Percentiles rank a stretch among this genome's conserved stretches.
These are phyloP conservation scores for Vitis hybrid DNA, from an alignment of 177 flowering plant species.

Conservation along the genomic window DNA sequence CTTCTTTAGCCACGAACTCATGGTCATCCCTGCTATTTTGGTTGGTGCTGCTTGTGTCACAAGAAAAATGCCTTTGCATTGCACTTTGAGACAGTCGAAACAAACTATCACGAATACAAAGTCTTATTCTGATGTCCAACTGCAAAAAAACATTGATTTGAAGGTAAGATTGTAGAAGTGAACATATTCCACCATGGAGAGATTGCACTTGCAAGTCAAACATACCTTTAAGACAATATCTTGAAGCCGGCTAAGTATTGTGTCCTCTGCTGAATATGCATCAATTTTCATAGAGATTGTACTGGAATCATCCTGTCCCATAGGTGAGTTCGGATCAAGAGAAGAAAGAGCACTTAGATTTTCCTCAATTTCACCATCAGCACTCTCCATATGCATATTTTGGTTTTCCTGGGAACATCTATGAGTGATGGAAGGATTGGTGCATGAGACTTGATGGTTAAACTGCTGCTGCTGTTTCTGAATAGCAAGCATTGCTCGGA, in stretches of 20 bases:
- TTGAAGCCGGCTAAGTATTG: conserved; percentile 57
- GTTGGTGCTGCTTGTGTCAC: conserved; percentile 43
- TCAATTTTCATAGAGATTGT: conserved; percentile 28
- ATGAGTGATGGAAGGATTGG: conserved; percentile 26
- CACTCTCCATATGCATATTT: conserved; percentile 27
- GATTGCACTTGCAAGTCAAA: conserved; percentile 5
- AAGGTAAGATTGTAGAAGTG: neutral
- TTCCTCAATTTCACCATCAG: conserved; percentile 34
- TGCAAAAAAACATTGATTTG: conserved; percentile 26
- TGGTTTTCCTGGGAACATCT: conserved; percentile 27
- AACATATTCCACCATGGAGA: conserved; percentile 3
- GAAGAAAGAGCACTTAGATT: conserved; percentile 24
- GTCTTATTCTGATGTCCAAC: conserved; percentile 62
- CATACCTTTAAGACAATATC: conserved; percentile 54
- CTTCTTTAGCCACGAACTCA: conserved; percentile 29
- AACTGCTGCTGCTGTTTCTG: conserved; percentile 70
- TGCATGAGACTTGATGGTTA: conserved; percentile 30
- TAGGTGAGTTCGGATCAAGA: conserved; percentile 35
- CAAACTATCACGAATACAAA: conserved; percentile 75
- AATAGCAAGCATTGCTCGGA: conserved; percentile 81
- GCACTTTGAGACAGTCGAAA: conserved; percentile 79
- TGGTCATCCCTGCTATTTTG: conserved; percentile 34
- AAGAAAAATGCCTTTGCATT: conserved; percentile 47
- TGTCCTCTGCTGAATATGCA: conserved; percentile 44
- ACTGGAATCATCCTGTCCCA: conserved; percentile 49